phyloP scores from a whole-genome alignment of 305 asterid genomes.

The Rubia tinctorum region DNA sequence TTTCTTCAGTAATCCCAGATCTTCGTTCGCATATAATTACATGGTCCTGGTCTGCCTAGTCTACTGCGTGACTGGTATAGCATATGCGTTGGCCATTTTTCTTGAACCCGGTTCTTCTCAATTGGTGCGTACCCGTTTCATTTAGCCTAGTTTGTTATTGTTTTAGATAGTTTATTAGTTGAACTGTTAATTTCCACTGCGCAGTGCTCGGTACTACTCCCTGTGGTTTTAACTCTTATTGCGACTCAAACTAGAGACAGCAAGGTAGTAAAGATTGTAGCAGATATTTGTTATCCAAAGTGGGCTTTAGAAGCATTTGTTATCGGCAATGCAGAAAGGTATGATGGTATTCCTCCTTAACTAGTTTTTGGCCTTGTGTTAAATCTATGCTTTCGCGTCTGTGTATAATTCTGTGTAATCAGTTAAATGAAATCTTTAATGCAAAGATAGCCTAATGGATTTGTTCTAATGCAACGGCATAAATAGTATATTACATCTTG shows the following conservation, averaged over 20 bases:
- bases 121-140: conserved; percentile 48
- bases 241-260: conserved; percentile 53
- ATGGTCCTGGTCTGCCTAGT: conserved; percentile 82
- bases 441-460: neutral
- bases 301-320: conserved; percentile 99
- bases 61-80: conserved; percentile 91
- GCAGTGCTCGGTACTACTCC: conserved; percentile 87
- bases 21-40: conserved; percentile 70
- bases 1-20: conserved; percentile 90
- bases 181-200: conserved; percentile 17
- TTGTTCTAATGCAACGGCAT: neutral
- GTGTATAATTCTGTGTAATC: neutral
- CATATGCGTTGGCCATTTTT: conserved; percentile 80
- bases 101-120: conserved; percentile 97
- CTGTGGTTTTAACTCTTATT: conserved; percentile 89
- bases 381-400: neutral
- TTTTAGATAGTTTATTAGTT: conserved; percentile 17
- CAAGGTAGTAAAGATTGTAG: conserved; percentile 44
- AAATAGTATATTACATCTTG: neutral
- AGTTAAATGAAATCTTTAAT: neutral
- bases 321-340: conserved; percentile 81
- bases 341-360: conserved; percentile 5
- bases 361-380: neutral
- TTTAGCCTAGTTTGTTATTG: neutral
- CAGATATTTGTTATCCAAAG: conserved; percentile 69